Evolutionary conservation across 1,284 basidiomycete species (phyloP).

Genomic region (Kalmanozyma brasiliensis): DNA sequence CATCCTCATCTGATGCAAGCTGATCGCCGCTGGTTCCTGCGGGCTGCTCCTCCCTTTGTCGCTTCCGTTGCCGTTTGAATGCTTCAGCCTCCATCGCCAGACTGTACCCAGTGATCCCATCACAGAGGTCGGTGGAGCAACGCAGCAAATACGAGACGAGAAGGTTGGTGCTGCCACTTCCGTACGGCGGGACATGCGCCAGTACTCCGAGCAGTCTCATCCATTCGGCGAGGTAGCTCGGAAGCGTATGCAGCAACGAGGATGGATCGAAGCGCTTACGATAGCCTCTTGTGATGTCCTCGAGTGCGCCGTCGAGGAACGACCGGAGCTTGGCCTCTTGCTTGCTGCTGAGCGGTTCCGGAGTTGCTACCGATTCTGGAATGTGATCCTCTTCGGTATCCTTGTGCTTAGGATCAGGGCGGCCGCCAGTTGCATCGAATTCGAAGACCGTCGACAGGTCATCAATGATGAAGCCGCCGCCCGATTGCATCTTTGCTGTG

Average conservation of each 20-base stretch:
- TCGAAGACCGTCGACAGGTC: conserved; percentile 36
- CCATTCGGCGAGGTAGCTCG: conserved; percentile 46
- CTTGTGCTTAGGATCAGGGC: conserved; percentile 1
- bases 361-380: conserved; percentile 28
- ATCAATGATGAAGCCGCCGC: conserved; percentile 44
- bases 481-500: conserved; percentile 27
- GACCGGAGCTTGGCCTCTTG: conserved; percentile 54
- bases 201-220: conserved; percentile 43
- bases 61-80: conserved; percentile 8
- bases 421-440: conserved; percentile 11
- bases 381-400: not conserved
- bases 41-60: conserved; percentile 2
- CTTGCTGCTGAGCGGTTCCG: conserved; percentile 38
- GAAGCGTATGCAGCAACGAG: conserved; percentile 36
- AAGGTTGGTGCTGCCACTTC: conserved; percentile 47
- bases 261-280: conserved; percentile 54
- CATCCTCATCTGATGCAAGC: not conserved
- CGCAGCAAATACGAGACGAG: conserved; percentile 58
- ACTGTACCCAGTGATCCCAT: conserved; percentile 56
- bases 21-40: not conserved
- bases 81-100: conserved; percentile 36
- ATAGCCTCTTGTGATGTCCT: conserved; percentile 48
- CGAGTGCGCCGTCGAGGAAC: conserved; percentile 51
- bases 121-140: conserved; percentile 53
- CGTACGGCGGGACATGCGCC: conserved; percentile 50